Evolutionary conservation across 2,329 filamentous ascomycete genomes (phyloP), one percentile per base, ranked within the genome.

Genomic region (Colletotrichum sp.): DNA sequence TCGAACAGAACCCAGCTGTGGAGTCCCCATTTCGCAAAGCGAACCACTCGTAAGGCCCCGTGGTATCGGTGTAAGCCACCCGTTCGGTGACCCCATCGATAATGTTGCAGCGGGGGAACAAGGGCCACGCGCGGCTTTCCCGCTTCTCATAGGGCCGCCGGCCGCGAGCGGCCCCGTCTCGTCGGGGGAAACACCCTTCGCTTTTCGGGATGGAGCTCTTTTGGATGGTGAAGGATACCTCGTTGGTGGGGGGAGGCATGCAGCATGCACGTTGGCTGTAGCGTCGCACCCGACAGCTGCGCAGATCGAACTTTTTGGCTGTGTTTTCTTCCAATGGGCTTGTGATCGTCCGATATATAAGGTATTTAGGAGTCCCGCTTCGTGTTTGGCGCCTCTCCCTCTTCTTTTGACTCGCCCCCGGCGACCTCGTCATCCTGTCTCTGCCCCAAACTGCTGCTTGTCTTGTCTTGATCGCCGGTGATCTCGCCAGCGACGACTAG

Each of bases 281-380:
- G 66, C 52, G 66, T 58, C 12, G 18, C 66, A 30, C 18, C 27
- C 22, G n/a, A 25, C 15, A 34, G 43, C 28, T 18, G 34, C 52
- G 70, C 9, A 60, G 62, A 61, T 67, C 27, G 34, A 25, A 9
- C 18, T 18, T 22, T 60, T 60, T 32, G 32, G 15, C 22, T 48
- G 28, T 18, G 25, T 55, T 56, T 56, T 58, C 55, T 39, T 52
- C 65, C 36, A 58, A 70, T 56, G 68, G 8, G 67, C 36, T 55
- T 62, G 39, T 66, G 30, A 67, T 75, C 68, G 69, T 75, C 72
- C 62, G 62, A 72, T 58, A 75, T 71, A 75, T 61, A 75, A 67
- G 36, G 66, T 27, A 22, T 43, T n/a, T 55, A 25, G 13, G 8
- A 22, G 55, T 68, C 56, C 64, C 65, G 36, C 18, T 61, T 34